Evolutionary conservation across 2,329 filamentous ascomycete species (phyloP).

Genomic region (Pestalotiopsis sp.): DNA sequence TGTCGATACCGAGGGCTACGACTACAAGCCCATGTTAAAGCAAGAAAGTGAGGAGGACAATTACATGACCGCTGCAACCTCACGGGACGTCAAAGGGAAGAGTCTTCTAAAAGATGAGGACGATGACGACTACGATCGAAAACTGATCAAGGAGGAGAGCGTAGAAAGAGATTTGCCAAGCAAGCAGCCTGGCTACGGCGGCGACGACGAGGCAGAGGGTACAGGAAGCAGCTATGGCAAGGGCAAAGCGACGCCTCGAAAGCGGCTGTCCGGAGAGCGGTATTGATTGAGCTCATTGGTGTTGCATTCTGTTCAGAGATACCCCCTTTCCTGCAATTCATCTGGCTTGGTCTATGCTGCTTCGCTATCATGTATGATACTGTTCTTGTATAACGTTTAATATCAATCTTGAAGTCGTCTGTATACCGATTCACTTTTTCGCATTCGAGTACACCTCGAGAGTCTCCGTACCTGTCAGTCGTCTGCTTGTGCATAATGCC

Average conservation of each 20-base stretch:
- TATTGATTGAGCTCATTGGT: background rate
- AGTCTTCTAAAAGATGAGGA: slow-evolving; percentile 6
- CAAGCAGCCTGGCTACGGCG: background rate
- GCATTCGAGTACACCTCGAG: no score
- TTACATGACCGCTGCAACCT: background rate
- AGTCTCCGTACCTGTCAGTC: no score
- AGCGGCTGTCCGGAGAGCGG: background rate
- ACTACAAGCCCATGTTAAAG: background rate
- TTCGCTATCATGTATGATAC: background rate
- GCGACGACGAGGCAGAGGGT: slow-evolving; percentile 9
- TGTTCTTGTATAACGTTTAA: background rate
- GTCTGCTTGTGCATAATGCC: no score
- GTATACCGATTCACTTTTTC: background rate
- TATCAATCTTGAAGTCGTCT: background rate
- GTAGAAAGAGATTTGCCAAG: background rate
- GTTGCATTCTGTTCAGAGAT: background rate
- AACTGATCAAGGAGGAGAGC: slow-evolving; percentile 13
- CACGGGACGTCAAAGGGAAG: background rate
- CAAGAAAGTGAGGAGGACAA: background rate
- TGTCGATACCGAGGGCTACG: background rate
- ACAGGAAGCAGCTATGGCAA: slow-evolving; percentile 1
- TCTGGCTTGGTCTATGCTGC: background rate
- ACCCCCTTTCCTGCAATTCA: background rate
- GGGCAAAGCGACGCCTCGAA: background rate
- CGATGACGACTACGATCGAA: background rate